phyloP scores from a whole-genome alignment of 257 asterid species.

The Henckelia pumila region DNA sequence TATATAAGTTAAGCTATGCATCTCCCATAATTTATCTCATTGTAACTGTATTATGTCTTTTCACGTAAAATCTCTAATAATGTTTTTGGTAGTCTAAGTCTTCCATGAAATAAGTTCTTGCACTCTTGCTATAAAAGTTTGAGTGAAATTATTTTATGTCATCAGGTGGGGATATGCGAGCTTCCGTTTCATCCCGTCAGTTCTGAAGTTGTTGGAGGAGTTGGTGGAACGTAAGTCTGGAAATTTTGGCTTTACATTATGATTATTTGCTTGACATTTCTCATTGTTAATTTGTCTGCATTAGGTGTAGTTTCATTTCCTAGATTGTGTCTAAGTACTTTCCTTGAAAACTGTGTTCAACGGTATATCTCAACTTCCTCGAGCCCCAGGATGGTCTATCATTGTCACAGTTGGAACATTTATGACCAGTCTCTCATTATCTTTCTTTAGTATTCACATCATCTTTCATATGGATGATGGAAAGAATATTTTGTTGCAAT shows the following conservation, averaged over 20 bases:
- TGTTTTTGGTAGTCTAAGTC: neutral
- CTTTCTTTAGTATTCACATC: neutral
- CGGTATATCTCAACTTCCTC: neutral
- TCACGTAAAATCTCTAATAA: neutral
- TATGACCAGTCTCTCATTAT: neutral
- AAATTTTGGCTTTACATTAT: constrained; percentile 5
- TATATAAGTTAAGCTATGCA: too few species aligned
- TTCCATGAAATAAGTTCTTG: too few species aligned
- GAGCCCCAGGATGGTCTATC: neutral
- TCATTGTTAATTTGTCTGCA: constrained; percentile 6
- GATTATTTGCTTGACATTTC: constrained; percentile 12
- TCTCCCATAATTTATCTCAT: neutral
- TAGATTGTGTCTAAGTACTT: neutral
- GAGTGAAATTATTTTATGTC: constrained; percentile 21
- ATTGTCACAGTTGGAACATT: constrained; percentile 6
- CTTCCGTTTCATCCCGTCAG: constrained; percentile 99
- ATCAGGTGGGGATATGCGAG: constrained; percentile 88
- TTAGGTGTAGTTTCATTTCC: constrained; percentile 8
- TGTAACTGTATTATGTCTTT: neutral
- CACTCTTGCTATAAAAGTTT: constrained; percentile 12
- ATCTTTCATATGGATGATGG: neutral
- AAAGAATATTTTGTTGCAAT: too few species aligned
- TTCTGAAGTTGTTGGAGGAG: constrained; percentile 91
- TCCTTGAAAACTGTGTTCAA: neutral
- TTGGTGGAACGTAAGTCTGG: constrained; percentile 94